Base-by-base conservation (phyloP, 768 basidiomycete genomes). In the Leccinum disarticulatum region DNA sequence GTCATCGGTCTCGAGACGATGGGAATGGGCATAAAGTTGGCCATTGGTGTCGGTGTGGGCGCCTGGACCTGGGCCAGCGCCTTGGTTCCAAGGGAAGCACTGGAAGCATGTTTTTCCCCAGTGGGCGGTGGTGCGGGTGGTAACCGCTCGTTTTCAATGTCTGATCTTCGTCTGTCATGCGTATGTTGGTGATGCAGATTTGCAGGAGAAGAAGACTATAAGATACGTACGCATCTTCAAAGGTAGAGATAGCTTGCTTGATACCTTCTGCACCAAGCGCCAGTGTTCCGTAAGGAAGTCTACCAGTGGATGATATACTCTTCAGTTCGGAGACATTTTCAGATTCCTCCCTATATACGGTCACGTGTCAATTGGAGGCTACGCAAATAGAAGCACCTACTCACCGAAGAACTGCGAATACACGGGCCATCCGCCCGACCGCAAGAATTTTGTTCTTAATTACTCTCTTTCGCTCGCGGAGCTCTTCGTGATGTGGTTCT, bases 401-500 rank as follows among this genome's bases (percentile, higher is more conserved):
- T 55, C 47, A 86, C 85, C 86, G 83, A 48, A 90, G 77, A 13
- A 88, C 74, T 6, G 86, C 80, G 73, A 87, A 89, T 43, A 90
- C 80, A 17, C 85, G 76, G 54, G 86, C 84, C 83, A 90, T 85
- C 61, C 81, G 76, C 33, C 87, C 87, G 52, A 89, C 83, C 6
- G 84, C 85, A 61, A 87, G 75, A 60, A 90, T 89, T 76, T 89
- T 89, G 76, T 83, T 85, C 76, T 85, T 87, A 79, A 90, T 88
- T 58, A 82, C 77, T 57, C 83, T 73, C 55, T 83, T 73, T 10
- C 85, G 76, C 64, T 80, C 78, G 4, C 36, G 71, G 59, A 55
- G 58, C 47, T 66, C 77, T 60, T 62, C 67, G 60, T 54, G 72
- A 61, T 63, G 73, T 48, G 63, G 54, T 9, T 69, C 68, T 51